Percentiles rank a stretch among this genome's conserved stretches.
These are phyloP conservation scores for Rheum nobile DNA, from an alignment of 148 eudicot genomes.

Conservation along the genomic window DNA sequence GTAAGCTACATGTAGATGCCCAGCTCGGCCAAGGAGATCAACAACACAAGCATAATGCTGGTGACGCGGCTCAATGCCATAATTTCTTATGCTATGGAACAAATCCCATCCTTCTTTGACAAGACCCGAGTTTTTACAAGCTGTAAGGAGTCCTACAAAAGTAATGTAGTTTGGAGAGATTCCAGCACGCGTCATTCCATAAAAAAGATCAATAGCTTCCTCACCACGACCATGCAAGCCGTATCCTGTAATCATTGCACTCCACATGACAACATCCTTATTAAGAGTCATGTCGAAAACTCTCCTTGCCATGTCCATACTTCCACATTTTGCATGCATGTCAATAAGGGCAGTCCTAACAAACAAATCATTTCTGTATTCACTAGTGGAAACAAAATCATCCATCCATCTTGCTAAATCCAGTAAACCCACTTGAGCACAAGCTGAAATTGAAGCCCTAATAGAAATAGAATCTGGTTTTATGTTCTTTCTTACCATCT, in stretches of 20 bases:
- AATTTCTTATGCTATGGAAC: conserved; percentile 25
- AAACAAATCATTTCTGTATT: no score
- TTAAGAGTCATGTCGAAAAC: conserved; percentile 28
- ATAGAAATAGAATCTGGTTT: conserved; percentile 21
- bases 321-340: conserved; percentile 1
- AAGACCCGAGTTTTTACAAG: conserved; percentile 25
- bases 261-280: conserved; percentile 65
- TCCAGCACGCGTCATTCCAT: conserved; percentile 32
- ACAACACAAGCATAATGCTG: conserved; percentile 30
- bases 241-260: conserved; percentile 70
- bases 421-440: conserved; percentile 65
- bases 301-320: conserved; percentile 40
- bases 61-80: conserved; percentile 15
- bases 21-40: conserved; percentile 25
- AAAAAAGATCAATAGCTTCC: conserved; percentile 54
- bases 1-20: conserved; percentile 19
- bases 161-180: conserved; percentile 56
- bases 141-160: conserved; percentile 44
- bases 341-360: no score
- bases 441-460: conserved; percentile 23
- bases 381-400: no score
- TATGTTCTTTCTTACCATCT: conserved; percentile 27
- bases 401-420: conserved; percentile 9
- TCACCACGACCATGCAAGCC: conserved; percentile 50
- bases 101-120: conserved; percentile 17